Evolutionary conservation across 495 filamentous ascomycete species (phyloP).

Genomic region (Podospora comata): DNA sequence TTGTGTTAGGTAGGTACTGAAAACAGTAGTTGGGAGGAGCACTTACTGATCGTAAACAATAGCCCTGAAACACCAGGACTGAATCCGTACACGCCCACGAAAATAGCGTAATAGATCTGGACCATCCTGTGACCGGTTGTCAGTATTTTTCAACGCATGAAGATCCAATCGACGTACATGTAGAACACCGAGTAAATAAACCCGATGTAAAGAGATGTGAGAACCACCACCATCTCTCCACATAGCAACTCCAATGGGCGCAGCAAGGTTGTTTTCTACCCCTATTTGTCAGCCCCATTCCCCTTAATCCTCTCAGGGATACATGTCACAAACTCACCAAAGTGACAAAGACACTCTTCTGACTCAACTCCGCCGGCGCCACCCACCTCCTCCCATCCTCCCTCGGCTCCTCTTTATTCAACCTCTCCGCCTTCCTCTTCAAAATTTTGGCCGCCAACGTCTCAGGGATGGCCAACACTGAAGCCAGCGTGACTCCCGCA

Average conservation of each 20-base stretch:
- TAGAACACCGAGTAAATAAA: slow-evolving; percentile 69
- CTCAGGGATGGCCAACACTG: slow-evolving; percentile 41
- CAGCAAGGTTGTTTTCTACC: slow-evolving; percentile 30
- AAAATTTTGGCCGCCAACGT: slow-evolving; percentile 52
- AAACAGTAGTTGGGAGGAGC: background rate
- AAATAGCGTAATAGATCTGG: slow-evolving; percentile 59
- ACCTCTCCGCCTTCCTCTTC: slow-evolving; percentile 41
- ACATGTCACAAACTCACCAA: slow-evolving; percentile 20
- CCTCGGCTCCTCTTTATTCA: slow-evolving; percentile 38
- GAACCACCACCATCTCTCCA: slow-evolving; percentile 59
- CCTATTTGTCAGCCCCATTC: background rate
- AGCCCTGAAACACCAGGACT: slow-evolving; percentile 33
- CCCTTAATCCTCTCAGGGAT: background rate
- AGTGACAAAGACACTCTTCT: slow-evolving; percentile 20
- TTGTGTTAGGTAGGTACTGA: slow-evolving; percentile 5
- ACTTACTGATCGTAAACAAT: slow-evolving; percentile 30
- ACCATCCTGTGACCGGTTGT: slow-evolving; percentile 36
- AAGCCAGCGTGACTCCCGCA: slow-evolving; percentile 35
- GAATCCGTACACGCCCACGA: slow-evolving; percentile 44
- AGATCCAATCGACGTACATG: slow-evolving; percentile 40
- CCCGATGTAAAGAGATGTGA: slow-evolving; percentile 60
- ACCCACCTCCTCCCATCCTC: slow-evolving; percentile 18
- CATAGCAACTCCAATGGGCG: slow-evolving; percentile 54
- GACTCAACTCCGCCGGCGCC: slow-evolving; percentile 22
- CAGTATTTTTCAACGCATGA: background rate